Conservation (phyloP, 441 rosid genomes). For the Eruca vesicaria region DNA sequence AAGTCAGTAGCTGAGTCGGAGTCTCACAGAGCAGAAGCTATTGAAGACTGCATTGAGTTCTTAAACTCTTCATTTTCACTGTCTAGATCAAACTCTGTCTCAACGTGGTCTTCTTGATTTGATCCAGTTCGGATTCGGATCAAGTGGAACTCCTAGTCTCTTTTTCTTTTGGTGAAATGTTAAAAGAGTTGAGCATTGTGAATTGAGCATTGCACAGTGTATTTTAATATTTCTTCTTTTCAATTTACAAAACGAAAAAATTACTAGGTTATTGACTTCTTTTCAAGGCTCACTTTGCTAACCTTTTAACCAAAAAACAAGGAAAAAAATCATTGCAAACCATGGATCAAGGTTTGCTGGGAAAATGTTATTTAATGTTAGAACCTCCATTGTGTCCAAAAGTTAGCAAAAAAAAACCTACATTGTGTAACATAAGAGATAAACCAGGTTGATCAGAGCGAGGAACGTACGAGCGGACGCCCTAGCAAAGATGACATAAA, state of each 20-base stretch:
- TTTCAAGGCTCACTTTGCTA: neutral
- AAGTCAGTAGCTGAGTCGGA: conserved; percentile 76
- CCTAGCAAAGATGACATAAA: no score
- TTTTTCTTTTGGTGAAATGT: neutral
- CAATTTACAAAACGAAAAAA: neutral
- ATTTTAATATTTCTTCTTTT: neutral
- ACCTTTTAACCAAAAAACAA: neutral
- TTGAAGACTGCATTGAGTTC: conserved; percentile 93
- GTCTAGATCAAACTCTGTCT: conserved; percentile 70
- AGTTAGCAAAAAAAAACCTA: no score
- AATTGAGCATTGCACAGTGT: conserved; percentile 14
- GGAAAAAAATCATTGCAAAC: neutral
- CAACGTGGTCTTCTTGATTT: conserved; percentile 50
- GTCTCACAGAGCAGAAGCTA: conserved; percentile 84
- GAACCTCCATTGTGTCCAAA: neutral
- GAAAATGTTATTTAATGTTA: neutral
- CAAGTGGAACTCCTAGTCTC: neutral
- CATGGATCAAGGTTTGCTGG: neutral
- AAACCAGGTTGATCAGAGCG: no score
- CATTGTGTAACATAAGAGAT: neutral
- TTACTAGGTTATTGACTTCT: neutral
- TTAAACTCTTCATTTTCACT: conserved; percentile 85
- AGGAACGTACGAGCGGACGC: no score
- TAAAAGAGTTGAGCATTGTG: neutral
- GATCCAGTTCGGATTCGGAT: neutral